phyloP scores from a whole-genome alignment of 176 grass and related monocot genomes.

The Zoysia japonica region DNA sequence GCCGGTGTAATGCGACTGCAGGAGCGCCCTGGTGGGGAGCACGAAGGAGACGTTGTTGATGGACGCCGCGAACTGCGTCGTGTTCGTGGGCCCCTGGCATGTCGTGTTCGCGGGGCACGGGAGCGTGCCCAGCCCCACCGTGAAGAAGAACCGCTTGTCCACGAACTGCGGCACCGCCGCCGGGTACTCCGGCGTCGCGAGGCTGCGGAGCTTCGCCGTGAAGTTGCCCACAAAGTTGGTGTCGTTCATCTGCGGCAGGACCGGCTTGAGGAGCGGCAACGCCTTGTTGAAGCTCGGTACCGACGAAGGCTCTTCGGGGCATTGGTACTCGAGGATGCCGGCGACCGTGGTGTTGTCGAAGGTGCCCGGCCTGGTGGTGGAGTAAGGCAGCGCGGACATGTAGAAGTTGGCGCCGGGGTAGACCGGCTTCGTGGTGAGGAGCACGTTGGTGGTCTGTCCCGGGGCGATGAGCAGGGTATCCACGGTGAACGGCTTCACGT shows the following conservation, averaged over 20 bases:
- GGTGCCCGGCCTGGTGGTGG: constrained; percentile 26
- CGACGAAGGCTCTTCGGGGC: constrained; percentile 6
- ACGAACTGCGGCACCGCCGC: constrained; percentile 44
- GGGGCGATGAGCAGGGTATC: constrained; percentile 54
- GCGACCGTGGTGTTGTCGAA: constrained; percentile 56
- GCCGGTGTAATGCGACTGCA: constrained; percentile 67
- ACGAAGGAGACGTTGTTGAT: constrained; percentile 69
- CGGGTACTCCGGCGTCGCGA: constrained; percentile 44
- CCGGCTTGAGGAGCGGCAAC: constrained; percentile 47
- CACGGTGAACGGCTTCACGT: constrained; percentile 56
- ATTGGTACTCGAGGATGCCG: constrained; percentile 54
- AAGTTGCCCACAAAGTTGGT: constrained; percentile 49
- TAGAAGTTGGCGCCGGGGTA: constrained; percentile 46
- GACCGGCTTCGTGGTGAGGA: constrained; percentile 44
- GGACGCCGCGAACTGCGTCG: constrained; percentile 39
- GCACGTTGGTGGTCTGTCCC: constrained; percentile 68
- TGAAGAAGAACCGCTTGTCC: constrained; percentile 59
- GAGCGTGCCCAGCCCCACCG: constrained; percentile 53
- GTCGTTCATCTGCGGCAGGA: constrained; percentile 41
- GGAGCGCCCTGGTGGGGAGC: constrained; percentile 54
- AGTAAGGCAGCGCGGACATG: constrained; percentile 42
- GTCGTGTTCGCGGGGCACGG: constrained; percentile 57
- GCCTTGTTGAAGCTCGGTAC: constrained; percentile 21
- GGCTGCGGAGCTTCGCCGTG: constrained; percentile 53
- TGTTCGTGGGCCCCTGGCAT: constrained; percentile 44